These are phyloP conservation scores for Saccharomyces mikatae DNA, from an alignment of 805 yeast genomes.

Conservation along the genomic window DNA sequence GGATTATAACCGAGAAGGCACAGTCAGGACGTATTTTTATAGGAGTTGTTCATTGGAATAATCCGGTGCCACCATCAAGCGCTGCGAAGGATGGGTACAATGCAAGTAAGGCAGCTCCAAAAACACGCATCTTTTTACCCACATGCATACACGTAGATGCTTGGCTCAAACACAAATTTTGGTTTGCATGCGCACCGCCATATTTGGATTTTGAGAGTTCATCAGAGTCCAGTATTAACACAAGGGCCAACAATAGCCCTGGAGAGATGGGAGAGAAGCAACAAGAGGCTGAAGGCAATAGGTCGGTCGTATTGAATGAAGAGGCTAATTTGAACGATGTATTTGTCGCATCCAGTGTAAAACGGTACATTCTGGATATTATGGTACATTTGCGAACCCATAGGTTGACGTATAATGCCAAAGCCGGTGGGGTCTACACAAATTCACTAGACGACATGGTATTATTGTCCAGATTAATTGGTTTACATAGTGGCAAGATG, in stretches of 20 bases:
- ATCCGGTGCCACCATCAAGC: not conserved
- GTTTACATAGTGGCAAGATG: constrained; percentile 30
- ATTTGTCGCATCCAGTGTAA: not conserved
- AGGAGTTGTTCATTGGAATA: constrained; percentile 9
- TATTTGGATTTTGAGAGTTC: not conserved
- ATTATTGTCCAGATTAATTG: constrained; percentile 33
- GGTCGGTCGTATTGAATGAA: not conserved
- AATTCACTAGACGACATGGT: constrained; percentile 39
- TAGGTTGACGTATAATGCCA: constrained; percentile 37
- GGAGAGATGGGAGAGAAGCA: not conserved
- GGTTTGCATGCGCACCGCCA: constrained; percentile 23
- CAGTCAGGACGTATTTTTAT: constrained; percentile 4
- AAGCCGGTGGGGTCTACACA: constrained; percentile 45
- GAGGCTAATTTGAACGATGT: not conserved
- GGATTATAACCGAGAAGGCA: not conserved
- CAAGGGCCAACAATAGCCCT: not conserved
- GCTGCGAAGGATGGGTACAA: not conserved
- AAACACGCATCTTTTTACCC: not conserved
- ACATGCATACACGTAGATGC: constrained; percentile 11
- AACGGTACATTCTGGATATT: constrained; percentile 50
- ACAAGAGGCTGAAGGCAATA: not conserved
- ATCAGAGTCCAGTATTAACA: not conserved
- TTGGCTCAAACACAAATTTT: constrained; percentile 37
- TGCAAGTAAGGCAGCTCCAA: not conserved
- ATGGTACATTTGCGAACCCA: constrained; percentile 49